A percentile compares a stretch with the other conserved stretches of the same genome.
phyloP scores from a whole-genome alignment of 805 yeast species.

The Grigorovia yakushimaensis region DNA sequence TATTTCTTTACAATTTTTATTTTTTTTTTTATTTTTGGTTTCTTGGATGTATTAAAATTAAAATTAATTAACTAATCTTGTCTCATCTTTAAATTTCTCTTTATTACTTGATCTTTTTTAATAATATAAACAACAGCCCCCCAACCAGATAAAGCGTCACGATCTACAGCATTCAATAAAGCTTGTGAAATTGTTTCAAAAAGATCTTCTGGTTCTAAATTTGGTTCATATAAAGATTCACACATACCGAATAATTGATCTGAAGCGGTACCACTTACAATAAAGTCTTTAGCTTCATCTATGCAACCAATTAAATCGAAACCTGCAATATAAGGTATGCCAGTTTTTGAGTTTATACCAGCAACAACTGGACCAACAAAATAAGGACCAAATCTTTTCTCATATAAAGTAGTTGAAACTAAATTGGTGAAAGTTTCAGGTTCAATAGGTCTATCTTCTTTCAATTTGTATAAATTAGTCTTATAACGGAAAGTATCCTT shows the following conservation, averaged over 20 bases:
- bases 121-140: conserved; percentile 92
- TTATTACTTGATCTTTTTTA: conserved; percentile 83
- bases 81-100: conserved; percentile 82
- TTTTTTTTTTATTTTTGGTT: not conserved
- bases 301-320: conserved; percentile 96
- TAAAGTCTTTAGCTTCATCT: conserved; percentile 88
- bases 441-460: conserved; percentile 86
- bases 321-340: conserved; percentile 85
- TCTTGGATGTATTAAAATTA: not conserved
- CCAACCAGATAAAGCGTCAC: conserved; percentile 98
- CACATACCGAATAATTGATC: conserved; percentile 98
- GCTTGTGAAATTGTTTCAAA: conserved; percentile 95
- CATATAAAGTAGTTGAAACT: conserved; percentile 82
- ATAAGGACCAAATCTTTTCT: conserved; percentile 90
- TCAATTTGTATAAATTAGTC: conserved; percentile 78
- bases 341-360: conserved; percentile 75
- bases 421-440: conserved; percentile 90
- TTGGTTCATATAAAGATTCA: conserved; percentile 89
- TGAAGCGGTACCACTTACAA: conserved; percentile 92
- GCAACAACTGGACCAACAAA: conserved; percentile 96
- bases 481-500: conserved; percentile 73
- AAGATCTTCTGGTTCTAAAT: conserved; percentile 86
- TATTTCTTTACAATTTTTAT: no score
- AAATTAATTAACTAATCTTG: conserved; percentile 55
- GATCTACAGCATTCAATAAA: conserved; percentile 84